A percentile compares a stretch with the other conserved stretches of the same genome.
Evolutionary conservation across 1,284 basidiomycete species (phyloP).

Genomic region (Rhodotorula sp.): DNA sequence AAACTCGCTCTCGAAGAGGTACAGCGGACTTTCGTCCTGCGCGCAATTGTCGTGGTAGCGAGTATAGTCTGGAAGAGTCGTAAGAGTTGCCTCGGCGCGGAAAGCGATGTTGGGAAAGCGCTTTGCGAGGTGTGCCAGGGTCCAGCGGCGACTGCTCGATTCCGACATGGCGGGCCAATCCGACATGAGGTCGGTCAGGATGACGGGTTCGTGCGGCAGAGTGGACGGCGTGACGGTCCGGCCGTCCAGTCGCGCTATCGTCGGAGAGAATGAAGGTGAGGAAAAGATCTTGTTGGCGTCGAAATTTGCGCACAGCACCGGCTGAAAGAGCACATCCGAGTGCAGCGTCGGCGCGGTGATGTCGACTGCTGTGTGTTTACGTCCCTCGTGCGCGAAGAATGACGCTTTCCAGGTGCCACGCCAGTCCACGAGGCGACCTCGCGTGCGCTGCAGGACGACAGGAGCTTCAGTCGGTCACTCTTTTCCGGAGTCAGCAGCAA

Average conservation of each 20-base stretch:
- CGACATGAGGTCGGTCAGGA: conserved; percentile 43
- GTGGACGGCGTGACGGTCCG: conserved; percentile 8
- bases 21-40: conserved; percentile 47
- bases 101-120: conserved; percentile 41
- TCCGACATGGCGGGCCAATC: conserved; percentile 38
- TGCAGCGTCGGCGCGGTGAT: conserved; percentile 41
- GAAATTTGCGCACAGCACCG: conserved; percentile 44
- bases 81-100: conserved; percentile 46
- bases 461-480: not conserved
- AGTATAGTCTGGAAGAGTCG: conserved; percentile 41
- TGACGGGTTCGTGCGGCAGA: conserved; percentile 40
- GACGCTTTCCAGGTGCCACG: conserved; percentile 44
- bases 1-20: conserved; percentile 48
- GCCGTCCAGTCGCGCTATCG: conserved; percentile 27
- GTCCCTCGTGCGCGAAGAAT: conserved; percentile 27
- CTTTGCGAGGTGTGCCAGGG: conserved; percentile 34
- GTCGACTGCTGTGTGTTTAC: conserved; percentile 34
- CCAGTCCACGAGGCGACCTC: conserved; percentile 32
- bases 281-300: conserved; percentile 22
- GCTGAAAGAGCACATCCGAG: conserved; percentile 48
- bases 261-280: conserved; percentile 23
- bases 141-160: conserved; percentile 34
- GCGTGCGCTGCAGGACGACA: conserved; percentile 8
- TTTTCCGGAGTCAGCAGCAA: not conserved
- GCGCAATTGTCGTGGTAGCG: conserved; percentile 43